Percentiles rank a stretch among this genome's conserved stretches.
Evolutionary conservation across 148 eudicot species (phyloP).

Genomic region (Amaranthus palmeri): DNA sequence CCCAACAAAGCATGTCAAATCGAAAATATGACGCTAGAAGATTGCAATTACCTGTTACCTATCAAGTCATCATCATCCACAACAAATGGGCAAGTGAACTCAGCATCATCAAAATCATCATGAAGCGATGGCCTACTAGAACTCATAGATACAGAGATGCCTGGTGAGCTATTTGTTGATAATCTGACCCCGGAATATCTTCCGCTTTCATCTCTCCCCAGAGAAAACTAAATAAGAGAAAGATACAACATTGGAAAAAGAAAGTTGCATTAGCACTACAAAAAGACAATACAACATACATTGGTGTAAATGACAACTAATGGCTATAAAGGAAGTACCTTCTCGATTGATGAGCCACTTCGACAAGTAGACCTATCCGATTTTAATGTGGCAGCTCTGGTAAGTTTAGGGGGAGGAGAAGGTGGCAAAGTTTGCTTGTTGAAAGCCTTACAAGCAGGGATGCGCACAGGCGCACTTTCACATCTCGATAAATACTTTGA

Average conservation of each 20-base stretch:
- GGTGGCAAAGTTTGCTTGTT: slow-evolving; percentile 47
- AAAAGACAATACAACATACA: background rate
- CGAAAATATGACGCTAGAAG: background rate
- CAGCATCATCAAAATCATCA: slow-evolving; percentile 73
- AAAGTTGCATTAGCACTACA: background rate
- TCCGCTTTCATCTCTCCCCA: slow-evolving; percentile 58
- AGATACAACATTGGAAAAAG: background rate
- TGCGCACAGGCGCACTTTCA: slow-evolving; percentile 78
- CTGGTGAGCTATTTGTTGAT: slow-evolving; percentile 58
- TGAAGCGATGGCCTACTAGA: slow-evolving; percentile 66
- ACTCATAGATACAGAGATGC: slow-evolving; percentile 64
- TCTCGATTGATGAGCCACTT: slow-evolving; percentile 44
- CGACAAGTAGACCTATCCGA: slow-evolving; percentile 40
- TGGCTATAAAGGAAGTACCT: slow-evolving; percentile 38
- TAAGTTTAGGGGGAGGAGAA: slow-evolving; percentile 56
- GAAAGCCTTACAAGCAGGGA: slow-evolving; percentile 49
- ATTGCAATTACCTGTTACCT: slow-evolving; percentile 51
- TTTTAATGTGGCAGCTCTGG: slow-evolving; percentile 40
- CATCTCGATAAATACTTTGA: slow-evolving; percentile 50
- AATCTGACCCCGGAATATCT: slow-evolving; percentile 40
- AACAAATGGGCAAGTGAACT: slow-evolving; percentile 77
- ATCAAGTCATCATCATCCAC: slow-evolving; percentile 62
- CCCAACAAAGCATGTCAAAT: background rate
- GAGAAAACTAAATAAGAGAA: slow-evolving; percentile 42
- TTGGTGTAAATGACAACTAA: background rate